A percentile compares a stretch with the other conserved stretches of the same genome.
These are phyloP conservation scores for Trichoderma gamsii DNA, from an alignment of 495 filamentous ascomycete species.

Conservation along the genomic window DNA sequence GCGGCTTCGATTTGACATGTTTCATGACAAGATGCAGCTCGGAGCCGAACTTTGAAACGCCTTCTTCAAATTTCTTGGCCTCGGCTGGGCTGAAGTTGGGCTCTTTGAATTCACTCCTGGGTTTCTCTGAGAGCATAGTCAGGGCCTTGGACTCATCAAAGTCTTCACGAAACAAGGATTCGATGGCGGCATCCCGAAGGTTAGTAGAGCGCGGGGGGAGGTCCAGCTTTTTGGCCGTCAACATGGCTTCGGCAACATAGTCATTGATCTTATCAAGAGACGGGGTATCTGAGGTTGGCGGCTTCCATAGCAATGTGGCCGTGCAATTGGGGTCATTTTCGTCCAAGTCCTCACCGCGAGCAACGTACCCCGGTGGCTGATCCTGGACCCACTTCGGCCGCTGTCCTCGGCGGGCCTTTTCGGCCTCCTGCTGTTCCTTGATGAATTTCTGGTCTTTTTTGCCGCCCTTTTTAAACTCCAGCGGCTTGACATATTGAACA, in stretches of 20 bases:
- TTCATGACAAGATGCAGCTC: slow-evolving; percentile 78
- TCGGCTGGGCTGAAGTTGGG: slow-evolving; percentile 74
- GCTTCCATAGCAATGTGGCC: slow-evolving; percentile 52
- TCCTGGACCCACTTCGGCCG: slow-evolving; percentile 92
- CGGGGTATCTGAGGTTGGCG: slow-evolving; percentile 51
- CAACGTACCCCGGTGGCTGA: slow-evolving; percentile 78
- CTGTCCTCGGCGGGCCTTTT: slow-evolving; percentile 67
- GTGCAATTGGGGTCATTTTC: slow-evolving; percentile 42
- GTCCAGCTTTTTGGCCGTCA: slow-evolving; percentile 54
- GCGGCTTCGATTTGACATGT: slow-evolving; percentile 74
- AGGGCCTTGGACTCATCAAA: slow-evolving; percentile 71
- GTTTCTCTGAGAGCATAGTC: slow-evolving; percentile 58
- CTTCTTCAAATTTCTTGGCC: slow-evolving; percentile 86
- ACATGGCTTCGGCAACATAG: slow-evolving; percentile 65
- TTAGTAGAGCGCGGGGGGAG: slow-evolving; percentile 71
- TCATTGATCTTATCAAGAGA: slow-evolving; percentile 50
- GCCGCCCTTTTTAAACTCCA: slow-evolving; percentile 68
- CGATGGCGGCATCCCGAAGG: slow-evolving; percentile 77
- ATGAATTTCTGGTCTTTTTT: slow-evolving; percentile 63
- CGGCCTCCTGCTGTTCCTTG: slow-evolving; percentile 73
- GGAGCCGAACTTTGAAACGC: slow-evolving; percentile 82
- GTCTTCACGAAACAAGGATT: slow-evolving; percentile 62
- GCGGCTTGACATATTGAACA: slow-evolving; percentile 82
- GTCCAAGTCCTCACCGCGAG: slow-evolving; percentile 68
- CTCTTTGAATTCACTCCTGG: slow-evolving; percentile 74